phyloP scores from a whole-genome alignment of 768 basidiomycete species.

The Boletus barrowsii region DNA sequence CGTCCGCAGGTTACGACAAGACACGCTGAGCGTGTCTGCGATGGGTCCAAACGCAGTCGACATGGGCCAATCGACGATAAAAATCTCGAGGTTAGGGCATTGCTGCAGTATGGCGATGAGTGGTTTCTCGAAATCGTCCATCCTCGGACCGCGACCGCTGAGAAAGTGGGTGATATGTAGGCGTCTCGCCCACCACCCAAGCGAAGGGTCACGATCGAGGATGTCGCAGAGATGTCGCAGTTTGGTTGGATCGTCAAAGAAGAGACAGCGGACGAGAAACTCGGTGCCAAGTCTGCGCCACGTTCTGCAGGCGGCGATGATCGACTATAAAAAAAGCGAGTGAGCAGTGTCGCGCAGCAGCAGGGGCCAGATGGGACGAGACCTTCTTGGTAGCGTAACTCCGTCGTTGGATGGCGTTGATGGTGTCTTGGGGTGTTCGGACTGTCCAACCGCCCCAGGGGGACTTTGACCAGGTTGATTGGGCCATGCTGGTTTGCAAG shows the following conservation, averaged over 20 bases:
- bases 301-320: conserved; percentile 62
- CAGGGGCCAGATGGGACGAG: not conserved
- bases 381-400: conserved; percentile 72
- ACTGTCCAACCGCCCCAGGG: conserved; percentile 49
- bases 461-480: conserved; percentile 62
- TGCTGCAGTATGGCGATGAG: conserved; percentile 58
- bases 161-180: conserved; percentile 63
- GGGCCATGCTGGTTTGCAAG: conserved; percentile 59
- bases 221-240: conserved; percentile 50
- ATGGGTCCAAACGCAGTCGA: conserved; percentile 56
- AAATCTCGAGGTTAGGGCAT: conserved; percentile 72
- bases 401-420: conserved; percentile 54
- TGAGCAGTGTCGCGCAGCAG: not conserved
- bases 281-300: conserved; percentile 64
- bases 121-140: conserved; percentile 50
- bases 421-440: conserved; percentile 55
- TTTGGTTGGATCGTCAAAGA: conserved; percentile 59
- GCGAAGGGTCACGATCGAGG: conserved; percentile 47
- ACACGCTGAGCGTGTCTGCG: conserved; percentile 59
- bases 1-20: conserved; percentile 52
- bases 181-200: conserved; percentile 72
- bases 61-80: conserved; percentile 67
- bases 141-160: conserved; percentile 37
- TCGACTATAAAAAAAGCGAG: conserved; percentile 42
- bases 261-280: conserved; percentile 65